A percentile compares a stretch with the other conserved stretches of the same genome.
These are phyloP conservation scores for Silene latifolia DNA, from an alignment of 148 eudicot species.

Conservation along the genomic window DNA sequence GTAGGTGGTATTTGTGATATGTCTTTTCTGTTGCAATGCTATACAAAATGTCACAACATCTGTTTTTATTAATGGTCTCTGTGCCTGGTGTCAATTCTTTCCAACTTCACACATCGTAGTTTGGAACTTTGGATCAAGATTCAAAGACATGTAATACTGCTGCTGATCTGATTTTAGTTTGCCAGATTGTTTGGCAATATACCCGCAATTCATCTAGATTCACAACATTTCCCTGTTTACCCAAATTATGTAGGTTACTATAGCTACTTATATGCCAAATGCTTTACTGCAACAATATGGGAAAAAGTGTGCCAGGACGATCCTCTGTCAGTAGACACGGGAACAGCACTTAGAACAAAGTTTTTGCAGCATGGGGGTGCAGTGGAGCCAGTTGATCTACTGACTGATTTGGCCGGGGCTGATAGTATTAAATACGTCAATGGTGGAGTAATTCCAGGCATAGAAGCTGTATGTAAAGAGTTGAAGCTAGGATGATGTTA, in stretches of 20 bases:
- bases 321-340: conserved; percentile 69
- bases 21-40: too few relatives aligned
- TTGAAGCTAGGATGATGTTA: conserved; percentile 36
- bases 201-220: conserved; percentile 5
- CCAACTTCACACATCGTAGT: too few relatives aligned
- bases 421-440: conserved; percentile 39
- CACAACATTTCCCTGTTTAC: not conserved
- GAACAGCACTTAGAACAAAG: conserved; percentile 68
- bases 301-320: conserved; percentile 67
- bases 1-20: too few relatives aligned
- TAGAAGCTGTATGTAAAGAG: conserved; percentile 53
- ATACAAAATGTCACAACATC: too few relatives aligned
- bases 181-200: conserved; percentile 2
- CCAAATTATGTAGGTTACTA: conserved; percentile 56
- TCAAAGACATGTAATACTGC: not conserved
- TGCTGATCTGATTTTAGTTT: not conserved
- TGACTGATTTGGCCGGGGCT: conserved; percentile 63
- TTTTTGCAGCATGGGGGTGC: conserved; percentile 91
- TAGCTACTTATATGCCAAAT: conserved; percentile 94
- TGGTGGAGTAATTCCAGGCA: conserved; percentile 81
- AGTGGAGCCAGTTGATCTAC: conserved; percentile 59
- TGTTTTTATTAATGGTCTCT: too few relatives aligned
- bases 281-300: conserved; percentile 94
- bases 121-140: not conserved
- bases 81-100: too few relatives aligned